Evolutionary conservation across 345 rosid species (phyloP).

Genomic region (Chamaenerion angustifolium): DNA sequence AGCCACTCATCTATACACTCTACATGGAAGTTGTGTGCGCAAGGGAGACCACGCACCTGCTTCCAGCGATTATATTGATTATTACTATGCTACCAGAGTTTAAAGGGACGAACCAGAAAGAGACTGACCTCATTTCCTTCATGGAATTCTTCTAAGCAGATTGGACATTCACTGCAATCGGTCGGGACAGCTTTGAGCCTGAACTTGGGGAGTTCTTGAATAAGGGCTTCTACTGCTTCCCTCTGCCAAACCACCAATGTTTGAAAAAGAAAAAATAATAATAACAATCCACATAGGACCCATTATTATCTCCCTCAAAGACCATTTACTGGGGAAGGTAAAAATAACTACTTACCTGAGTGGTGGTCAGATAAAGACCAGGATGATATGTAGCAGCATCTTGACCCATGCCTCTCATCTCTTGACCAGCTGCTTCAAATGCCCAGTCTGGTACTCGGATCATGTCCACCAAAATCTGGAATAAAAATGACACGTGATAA

Average conservation of each 20-base stretch:
- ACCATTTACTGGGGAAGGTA: background rate
- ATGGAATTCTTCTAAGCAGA: conserved; percentile 91
- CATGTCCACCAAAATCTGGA: conserved; percentile 87
- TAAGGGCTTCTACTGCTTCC: conserved; percentile 94
- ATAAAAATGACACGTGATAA: background rate
- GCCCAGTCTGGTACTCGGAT: conserved; percentile 97
- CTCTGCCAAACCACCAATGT: conserved; percentile 25
- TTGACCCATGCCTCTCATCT: conserved; percentile 89
- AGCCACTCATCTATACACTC: conserved; percentile 97
- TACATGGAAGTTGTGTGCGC: conserved; percentile 97
- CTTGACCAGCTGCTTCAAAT: conserved; percentile 99
- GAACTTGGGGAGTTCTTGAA: conserved; percentile 95
- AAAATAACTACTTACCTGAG: conserved; percentile 43
- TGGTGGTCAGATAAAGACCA: conserved; percentile 81
- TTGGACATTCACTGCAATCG: conserved; percentile 96
- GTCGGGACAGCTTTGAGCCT: conserved; percentile 91
- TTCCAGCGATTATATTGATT: background rate
- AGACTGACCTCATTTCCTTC: conserved; percentile 73
- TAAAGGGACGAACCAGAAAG: background rate
- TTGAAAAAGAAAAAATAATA: too few species aligned
- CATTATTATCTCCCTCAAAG: too few species aligned
- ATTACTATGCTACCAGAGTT: background rate
- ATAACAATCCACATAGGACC: too few species aligned
- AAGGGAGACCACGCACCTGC: conserved; percentile 97
- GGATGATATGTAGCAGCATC: conserved; percentile 91